These are phyloP conservation scores for Ichthyophthirius multifiliis DNA, from an alignment of 169 alveolate species.

Conservation along the genomic window DNA sequence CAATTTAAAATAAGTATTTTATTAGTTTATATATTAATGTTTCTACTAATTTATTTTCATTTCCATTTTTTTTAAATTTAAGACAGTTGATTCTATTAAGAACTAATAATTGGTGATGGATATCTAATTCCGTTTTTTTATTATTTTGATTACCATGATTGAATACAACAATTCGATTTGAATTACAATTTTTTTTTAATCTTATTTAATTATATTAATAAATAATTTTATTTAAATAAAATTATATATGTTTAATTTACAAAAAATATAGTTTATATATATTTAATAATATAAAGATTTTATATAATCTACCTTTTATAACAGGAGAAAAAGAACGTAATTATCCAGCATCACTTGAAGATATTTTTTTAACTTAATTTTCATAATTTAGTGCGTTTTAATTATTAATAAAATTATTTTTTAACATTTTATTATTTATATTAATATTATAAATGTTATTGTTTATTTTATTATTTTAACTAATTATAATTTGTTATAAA, in stretches of 20 bases:
- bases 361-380: background rate
- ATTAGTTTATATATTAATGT: too few relatives aligned
- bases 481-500: background rate
- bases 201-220: background rate
- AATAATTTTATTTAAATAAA: background rate
- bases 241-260: background rate
- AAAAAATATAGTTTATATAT: too few relatives aligned
- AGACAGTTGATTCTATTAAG: too few relatives aligned
- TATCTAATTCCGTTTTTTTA: slow-evolving; percentile 12
- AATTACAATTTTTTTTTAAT: background rate
- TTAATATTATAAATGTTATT: background rate
- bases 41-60: too few relatives aligned
- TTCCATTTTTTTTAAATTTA: too few relatives aligned
- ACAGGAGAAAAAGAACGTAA: background rate
- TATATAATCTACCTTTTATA: background rate
- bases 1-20: too few relatives aligned
- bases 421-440: too few relatives aligned
- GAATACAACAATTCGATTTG: background rate
- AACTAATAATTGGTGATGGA: background rate
- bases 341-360: background rate
- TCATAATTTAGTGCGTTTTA: background rate
- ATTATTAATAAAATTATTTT: background rate
- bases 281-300: too few relatives aligned
- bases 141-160: background rate
- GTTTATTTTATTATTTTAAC: background rate